Evolutionary conservation across 192 early-diverging fungal genomes (phyloP), one percentile per base, ranked within the genome.

Genomic region (Funneliformis geosporum): DNA sequence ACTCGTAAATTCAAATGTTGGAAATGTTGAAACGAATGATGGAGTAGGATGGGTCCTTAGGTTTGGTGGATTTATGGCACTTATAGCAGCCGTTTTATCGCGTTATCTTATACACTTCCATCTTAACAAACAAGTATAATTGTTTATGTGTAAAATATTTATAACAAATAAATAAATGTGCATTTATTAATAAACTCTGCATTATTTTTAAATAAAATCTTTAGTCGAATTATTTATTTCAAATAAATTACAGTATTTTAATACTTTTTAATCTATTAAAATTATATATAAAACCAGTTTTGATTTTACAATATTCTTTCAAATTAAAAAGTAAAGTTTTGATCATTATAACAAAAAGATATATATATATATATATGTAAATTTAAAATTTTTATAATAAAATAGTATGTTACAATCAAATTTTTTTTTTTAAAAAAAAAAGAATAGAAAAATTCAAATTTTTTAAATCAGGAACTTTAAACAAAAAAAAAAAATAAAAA

Each of bases 51-150:
- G 89, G 82, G 90, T 94, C 9, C 72, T 96, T 28, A 80, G 92
- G 2, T 86, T 95, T 74, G 94, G 94, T 60, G 93, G 92, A 10
- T 50, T 91, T n/a, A 88, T 88, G 83, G 87, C 92, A 3, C 67
- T 96, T 23, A 78, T 93, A 4, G 92, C 92, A 4, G 91, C 92
- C 5, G 39, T 84, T 28, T 64, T 93, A n/a, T 90, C 90, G 46
- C 79, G 82, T 60, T 75, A 50, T 44, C 62, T 90, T 43, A 39
- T 39, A 39, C 38, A 68, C n/a, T 68, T 68, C 12, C 27, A 42
- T 39, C 8, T 68, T 68, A 40, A 39, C 21, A 55, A 21, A 55
- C 18, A 55, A 55, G 50, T 18, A 55, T 55, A 55, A n/a, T 55
- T 16, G 21, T 55, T 33, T 33, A 33, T 0, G 33, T 33, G 33